Evolutionary conservation across 2,329 filamentous ascomycete species (phyloP).

Genomic region (Scorias spongiosa): DNA sequence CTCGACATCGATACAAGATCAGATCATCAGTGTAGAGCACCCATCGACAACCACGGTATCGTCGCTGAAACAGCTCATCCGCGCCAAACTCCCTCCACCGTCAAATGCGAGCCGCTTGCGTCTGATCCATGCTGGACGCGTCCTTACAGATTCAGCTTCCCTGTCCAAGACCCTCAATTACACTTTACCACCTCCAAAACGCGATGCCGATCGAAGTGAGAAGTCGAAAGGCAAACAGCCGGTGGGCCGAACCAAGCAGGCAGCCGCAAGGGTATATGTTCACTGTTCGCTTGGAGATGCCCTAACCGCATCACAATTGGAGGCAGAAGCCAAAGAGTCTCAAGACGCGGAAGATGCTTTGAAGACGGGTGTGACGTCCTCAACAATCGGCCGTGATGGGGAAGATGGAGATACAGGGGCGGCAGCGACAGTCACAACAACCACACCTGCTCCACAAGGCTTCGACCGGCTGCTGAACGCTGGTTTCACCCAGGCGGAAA

Average conservation of each 20-base stretch:
- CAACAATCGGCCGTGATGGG: background rate
- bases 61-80: constrained; percentile 56
- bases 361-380: constrained; percentile 3
- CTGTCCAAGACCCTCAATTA: constrained; percentile 54
- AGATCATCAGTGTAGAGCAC: constrained; percentile 57
- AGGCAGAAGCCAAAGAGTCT: constrained; percentile 42
- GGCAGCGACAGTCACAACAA: constrained; percentile 20
- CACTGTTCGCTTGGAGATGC: constrained; percentile 79
- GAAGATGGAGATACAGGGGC: background rate
- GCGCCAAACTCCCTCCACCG: constrained; percentile 48
- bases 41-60: constrained; percentile 53
- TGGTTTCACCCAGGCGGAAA: constrained; percentile 70
- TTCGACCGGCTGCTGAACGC: constrained; percentile 75
- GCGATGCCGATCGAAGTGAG: constrained; percentile 18
- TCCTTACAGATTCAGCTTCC: constrained; percentile 58
- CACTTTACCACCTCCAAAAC: constrained; percentile 37
- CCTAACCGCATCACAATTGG: constrained; percentile 54
- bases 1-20: constrained; percentile 68
- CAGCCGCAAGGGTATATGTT: constrained; percentile 55
- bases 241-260: constrained; percentile 26
- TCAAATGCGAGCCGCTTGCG: constrained; percentile 59
- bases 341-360: constrained; percentile 25
- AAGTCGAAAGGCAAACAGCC: constrained; percentile 53
- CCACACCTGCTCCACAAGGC: constrained; percentile 50
- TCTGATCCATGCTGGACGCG: constrained; percentile 78